A percentile compares a stretch with the other conserved stretches of the same genome.
Evolutionary conservation across 495 filamentous ascomycete genomes (phyloP).

Genomic region (Peziza echinospora): DNA sequence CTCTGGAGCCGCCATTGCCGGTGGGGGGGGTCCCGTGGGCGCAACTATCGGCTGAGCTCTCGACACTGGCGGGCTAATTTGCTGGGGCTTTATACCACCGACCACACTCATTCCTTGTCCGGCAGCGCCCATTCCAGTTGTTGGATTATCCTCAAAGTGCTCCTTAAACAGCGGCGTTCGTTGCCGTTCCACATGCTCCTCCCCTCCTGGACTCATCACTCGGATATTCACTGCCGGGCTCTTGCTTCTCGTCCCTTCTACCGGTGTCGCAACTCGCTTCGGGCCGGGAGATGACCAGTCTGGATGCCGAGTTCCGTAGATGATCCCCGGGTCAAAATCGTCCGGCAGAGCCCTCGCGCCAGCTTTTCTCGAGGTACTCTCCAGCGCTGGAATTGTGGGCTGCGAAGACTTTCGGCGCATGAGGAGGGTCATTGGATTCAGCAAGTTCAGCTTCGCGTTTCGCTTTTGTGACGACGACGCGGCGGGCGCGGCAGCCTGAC

Average conservation of each 20-base stretch:
- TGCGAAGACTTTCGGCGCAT: constrained; percentile 39
- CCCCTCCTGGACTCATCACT: background rate
- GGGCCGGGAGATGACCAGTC: constrained; percentile 17
- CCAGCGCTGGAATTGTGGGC: constrained; percentile 1
- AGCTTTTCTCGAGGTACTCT: constrained; percentile 21
- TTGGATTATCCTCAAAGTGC: constrained; percentile 38
- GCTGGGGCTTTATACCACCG: constrained; percentile 25
- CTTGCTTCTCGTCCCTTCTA: constrained; percentile 1
- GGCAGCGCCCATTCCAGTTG: no score
- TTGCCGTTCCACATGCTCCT: constrained; percentile 3
- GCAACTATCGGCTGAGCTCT: no score
- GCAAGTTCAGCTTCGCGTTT: constrained; percentile 14
- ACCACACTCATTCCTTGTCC: no score
- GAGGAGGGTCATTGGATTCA: constrained; percentile 52
- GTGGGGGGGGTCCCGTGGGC: constrained; percentile 25
- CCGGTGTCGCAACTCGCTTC: constrained; percentile 5
- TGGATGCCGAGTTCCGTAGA: constrained; percentile 18
- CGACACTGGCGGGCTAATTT: constrained; percentile 10
- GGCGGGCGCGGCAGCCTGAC: background rate
- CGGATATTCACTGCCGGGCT: background rate
- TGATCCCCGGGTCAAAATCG: constrained; percentile 50
- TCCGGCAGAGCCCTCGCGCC: constrained; percentile 32
- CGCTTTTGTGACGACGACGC: background rate
- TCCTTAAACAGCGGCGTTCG: constrained; percentile 42
- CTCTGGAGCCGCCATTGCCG: constrained; percentile 22